Conservation (phyloP, 164 flowering plant species). For the Litsea cubeba region DNA sequence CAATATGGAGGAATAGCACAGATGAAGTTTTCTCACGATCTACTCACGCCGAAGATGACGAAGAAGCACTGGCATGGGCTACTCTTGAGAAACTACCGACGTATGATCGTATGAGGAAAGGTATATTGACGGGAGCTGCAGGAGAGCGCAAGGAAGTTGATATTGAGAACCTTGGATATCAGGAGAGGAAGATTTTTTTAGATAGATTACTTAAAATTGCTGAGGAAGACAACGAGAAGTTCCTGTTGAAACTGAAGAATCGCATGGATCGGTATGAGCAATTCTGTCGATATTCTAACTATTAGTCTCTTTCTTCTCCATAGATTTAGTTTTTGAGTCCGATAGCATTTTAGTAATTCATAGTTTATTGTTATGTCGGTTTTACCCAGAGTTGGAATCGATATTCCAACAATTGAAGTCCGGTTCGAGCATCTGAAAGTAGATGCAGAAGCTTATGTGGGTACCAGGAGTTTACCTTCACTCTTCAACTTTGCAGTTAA, state of each 20-base stretch:
- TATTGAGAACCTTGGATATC: conserved; percentile 37
- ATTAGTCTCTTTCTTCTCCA: background rate
- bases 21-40: conserved; percentile 48
- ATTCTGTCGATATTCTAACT: no score
- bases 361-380: background rate
- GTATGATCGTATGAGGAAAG: conserved; percentile 56
- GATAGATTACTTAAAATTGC: conserved; percentile 52
- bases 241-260: conserved; percentile 56
- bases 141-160: conserved; percentile 48
- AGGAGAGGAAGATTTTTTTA: conserved; percentile 46
- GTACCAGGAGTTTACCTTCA: conserved; percentile 57
- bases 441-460: conserved; percentile 47
- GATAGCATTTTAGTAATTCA: background rate
- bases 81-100: conserved; percentile 74
- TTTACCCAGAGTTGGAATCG: conserved; percentile 55
- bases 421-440: conserved; percentile 50
- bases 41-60: conserved; percentile 52
- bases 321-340: background rate
- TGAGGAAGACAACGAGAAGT: conserved; percentile 74
- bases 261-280: conserved; percentile 51
- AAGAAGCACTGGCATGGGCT: conserved; percentile 83
- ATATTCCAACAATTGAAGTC: conserved; percentile 63
- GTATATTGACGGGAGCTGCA: conserved; percentile 34
- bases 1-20: conserved; percentile 38
- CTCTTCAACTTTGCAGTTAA: conserved; percentile 32